Conservation (phyloP, 2,329 filamentous ascomycete species). For the Pezicula radicicola region DNA sequence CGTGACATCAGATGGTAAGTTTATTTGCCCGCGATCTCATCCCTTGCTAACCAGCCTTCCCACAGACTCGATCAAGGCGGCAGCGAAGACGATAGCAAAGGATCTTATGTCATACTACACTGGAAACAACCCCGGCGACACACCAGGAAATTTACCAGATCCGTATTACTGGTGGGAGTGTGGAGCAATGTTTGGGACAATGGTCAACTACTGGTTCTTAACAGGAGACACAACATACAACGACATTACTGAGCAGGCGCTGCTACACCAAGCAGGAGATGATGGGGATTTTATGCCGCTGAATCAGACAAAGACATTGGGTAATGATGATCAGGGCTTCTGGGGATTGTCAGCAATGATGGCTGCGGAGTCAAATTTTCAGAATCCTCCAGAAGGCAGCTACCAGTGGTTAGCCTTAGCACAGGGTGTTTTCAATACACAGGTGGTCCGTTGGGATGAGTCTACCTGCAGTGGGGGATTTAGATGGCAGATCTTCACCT, state of each 20-base stretch:
- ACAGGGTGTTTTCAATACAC: slow-evolving; percentile 77
- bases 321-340: slow-evolving; percentile 73
- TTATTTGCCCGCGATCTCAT: not conserved
- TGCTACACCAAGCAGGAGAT: slow-evolving; percentile 71
- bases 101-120: slow-evolving; percentile 52
- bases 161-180: slow-evolving; percentile 58
- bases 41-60: not conserved
- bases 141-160: slow-evolving; percentile 45
- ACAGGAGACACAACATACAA: slow-evolving; percentile 37
- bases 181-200: slow-evolving; percentile 57
- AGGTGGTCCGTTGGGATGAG: slow-evolving; percentile 69
- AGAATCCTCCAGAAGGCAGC: slow-evolving; percentile 47
- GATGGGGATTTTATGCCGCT: slow-evolving; percentile 74
- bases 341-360: slow-evolving; percentile 70
- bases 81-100: slow-evolving; percentile 34
- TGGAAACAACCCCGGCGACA: slow-evolving; percentile 44
- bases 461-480: slow-evolving; percentile 68
- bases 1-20: not conserved
- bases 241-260: slow-evolving; percentile 52
- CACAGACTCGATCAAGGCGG: slow-evolving; percentile 27
- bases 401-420: slow-evolving; percentile 70
- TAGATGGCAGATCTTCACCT: slow-evolving; percentile 80
- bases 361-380: slow-evolving; percentile 65
- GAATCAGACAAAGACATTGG: slow-evolving; percentile 57
- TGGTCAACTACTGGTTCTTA: not conserved